A percentile compares a stretch with the other conserved stretches of the same genome.
Conservation (phyloP, 169 alveolate species). For the Cryptosporidium felis region DNA sequence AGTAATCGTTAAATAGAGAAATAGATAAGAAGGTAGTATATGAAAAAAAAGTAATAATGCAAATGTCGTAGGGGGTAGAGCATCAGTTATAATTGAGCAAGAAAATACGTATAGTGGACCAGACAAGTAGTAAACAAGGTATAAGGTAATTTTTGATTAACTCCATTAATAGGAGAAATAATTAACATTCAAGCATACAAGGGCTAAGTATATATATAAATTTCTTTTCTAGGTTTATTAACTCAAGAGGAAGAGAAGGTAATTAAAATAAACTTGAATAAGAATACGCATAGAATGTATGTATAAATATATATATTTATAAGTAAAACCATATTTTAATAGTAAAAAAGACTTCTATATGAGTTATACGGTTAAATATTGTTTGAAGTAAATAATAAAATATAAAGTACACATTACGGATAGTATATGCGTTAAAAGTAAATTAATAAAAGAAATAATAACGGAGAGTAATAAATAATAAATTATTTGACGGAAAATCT, state of each 20-base stretch:
- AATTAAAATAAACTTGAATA: too few relatives aligned
- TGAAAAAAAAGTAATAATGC: conserved; percentile 23
- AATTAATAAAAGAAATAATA: neutral
- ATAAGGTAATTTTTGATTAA: neutral
- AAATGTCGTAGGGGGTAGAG: conserved; percentile 1
- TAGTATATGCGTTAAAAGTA: neutral
- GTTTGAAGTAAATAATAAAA: neutral
- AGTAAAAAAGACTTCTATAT: neutral
- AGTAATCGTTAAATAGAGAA: conserved; percentile 24
- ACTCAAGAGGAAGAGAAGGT: too few relatives aligned
- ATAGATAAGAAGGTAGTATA: neutral
- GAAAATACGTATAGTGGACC: conserved; percentile 35
- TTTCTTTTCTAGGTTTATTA: too few relatives aligned
- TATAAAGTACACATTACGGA: neutral
- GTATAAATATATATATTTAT: neutral
- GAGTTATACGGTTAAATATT: too few relatives aligned
- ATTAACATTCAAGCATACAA: neutral
- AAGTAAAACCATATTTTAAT: neutral
- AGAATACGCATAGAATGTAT: neutral
- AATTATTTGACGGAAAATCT: neutral
- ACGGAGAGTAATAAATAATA: conserved; percentile 10
- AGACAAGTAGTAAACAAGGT: neutral
- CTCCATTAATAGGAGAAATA: too few relatives aligned
- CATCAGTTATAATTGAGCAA: neutral
- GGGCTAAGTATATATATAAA: too few relatives aligned